These are phyloP conservation scores for Helotiales sp. DNA, from an alignment of 2,329 filamentous ascomycete species.

Conservation along the genomic window DNA sequence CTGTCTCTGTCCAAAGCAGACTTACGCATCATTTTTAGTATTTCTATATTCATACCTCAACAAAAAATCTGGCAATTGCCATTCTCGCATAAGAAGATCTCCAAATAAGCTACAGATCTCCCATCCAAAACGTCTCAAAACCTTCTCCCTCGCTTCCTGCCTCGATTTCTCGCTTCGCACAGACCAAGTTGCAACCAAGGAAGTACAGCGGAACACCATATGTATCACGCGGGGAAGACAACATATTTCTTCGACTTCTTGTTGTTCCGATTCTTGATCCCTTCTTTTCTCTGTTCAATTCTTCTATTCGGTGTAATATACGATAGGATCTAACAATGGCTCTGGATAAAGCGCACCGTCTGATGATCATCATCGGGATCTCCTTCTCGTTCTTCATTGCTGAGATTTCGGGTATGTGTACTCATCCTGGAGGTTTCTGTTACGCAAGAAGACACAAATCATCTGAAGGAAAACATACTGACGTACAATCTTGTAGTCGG, in stretches of 20 bases:
- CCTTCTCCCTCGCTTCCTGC: neutral
- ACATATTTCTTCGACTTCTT: neutral
- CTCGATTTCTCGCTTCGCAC: neutral
- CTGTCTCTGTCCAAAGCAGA: too few relatives aligned
- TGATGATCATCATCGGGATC: slow-evolving; percentile 43
- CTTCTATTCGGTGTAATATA: neutral
- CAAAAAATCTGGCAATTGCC: too few relatives aligned
- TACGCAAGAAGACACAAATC: neutral
- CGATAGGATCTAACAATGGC: neutral
- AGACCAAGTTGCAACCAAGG: neutral
- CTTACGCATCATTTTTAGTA: too few relatives aligned
- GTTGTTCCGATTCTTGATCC: too few relatives aligned
- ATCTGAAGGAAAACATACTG: neutral
- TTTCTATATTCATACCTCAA: too few relatives aligned
- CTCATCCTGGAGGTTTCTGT: neutral
- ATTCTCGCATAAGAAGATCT: too few relatives aligned
- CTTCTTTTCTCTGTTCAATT: neutral
- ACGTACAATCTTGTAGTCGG: slow-evolving; percentile 49
- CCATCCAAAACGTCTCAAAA: neutral
- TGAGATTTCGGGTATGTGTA: slow-evolving; percentile 43
- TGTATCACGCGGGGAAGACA: neutral
- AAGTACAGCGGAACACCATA: neutral
- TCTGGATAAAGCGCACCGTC: slow-evolving; percentile 20
- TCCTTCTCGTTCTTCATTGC: slow-evolving; percentile 47
- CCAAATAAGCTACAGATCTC: neutral